Evolutionary conservation across 1,139 yeast species (phyloP).

Genomic region (Fermentozyma sake): DNA sequence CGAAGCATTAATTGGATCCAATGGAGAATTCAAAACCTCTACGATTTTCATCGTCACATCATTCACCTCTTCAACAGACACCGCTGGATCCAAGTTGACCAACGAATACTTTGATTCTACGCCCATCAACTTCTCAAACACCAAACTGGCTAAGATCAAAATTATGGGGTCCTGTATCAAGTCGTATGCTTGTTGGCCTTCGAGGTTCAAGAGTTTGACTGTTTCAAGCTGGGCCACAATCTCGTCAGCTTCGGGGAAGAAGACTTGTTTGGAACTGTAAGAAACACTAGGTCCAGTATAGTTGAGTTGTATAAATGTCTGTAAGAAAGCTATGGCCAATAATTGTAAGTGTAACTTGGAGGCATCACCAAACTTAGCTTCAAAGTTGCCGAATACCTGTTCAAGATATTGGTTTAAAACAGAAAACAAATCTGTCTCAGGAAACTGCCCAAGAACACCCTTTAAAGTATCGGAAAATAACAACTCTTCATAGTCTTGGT

Average conservation of each 20-base stretch:
- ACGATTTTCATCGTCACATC: conserved; percentile 13
- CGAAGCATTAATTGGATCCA: conserved; percentile 41
- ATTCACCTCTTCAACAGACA: conserved; percentile 17
- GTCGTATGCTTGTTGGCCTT: conserved; percentile 64
- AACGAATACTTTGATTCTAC: conserved; percentile 27
- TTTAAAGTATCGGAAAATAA: conserved; percentile 5
- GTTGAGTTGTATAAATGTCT: conserved; percentile 69
- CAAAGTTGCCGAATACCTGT: conserved; percentile 10
- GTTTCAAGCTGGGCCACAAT: conserved; percentile 27
- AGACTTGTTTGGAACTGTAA: conserved; percentile 27
- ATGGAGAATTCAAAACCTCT: conserved; percentile 6
- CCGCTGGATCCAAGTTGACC: conserved; percentile 13
- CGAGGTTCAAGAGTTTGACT: conserved; percentile 40
- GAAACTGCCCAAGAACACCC: conserved; percentile 9
- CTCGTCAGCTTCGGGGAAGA: conserved; percentile 28
- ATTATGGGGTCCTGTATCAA: conserved; percentile 52
- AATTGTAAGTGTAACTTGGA: conserved; percentile 26
- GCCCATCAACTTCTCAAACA: conserved; percentile 48
- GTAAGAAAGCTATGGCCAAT: conserved; percentile 55
- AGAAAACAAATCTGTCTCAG: conserved; percentile 14
- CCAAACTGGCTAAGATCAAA: conserved; percentile 42
- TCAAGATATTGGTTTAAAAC: conserved; percentile 20
- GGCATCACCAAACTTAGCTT: conserved; percentile 9
- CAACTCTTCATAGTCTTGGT: conserved; percentile 8
- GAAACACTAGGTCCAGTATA: conserved; percentile 77